phyloP scores from a whole-genome alignment of 2,329 filamentous ascomycete species.

The Ophiostoma quercus region DNA sequence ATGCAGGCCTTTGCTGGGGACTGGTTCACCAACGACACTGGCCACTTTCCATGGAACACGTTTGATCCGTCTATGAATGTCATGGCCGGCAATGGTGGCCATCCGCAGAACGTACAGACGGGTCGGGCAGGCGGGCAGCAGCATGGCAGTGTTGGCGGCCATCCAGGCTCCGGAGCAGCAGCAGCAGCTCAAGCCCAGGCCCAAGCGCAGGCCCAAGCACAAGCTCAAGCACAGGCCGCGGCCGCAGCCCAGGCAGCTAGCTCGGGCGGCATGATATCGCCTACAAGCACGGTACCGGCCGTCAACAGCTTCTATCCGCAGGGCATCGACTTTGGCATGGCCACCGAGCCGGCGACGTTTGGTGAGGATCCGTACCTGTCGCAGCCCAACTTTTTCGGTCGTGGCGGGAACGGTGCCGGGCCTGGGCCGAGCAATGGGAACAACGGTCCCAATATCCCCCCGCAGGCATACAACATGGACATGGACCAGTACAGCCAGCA shows the following conservation, averaged over 20 bases:
- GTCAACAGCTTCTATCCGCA: not conserved
- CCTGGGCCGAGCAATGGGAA: not conserved
- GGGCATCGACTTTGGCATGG: constrained; percentile 21
- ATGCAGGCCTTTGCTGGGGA: constrained; percentile 21
- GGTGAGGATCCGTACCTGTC: constrained; percentile 21
- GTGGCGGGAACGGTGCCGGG: not conserved
- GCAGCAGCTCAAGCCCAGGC: not conserved
- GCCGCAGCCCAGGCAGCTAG: not conserved
- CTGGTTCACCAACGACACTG: constrained; percentile 21
- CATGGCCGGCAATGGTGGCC: too few species aligned
- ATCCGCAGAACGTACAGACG: not conserved
- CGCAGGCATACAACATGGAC: not conserved
- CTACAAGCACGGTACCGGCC: constrained; percentile 1
- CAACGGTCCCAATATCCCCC: too few species aligned
- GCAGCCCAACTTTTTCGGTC: constrained; percentile 4
- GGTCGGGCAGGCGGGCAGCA: not conserved
- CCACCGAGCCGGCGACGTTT: constrained; percentile 20
- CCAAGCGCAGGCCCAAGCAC: not conserved
- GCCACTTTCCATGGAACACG: constrained; percentile 18
- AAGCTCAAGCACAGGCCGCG: too few species aligned
- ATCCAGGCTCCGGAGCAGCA: not conserved
- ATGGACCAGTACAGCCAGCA: not conserved
- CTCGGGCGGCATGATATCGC: constrained; percentile 9
- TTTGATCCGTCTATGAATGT: constrained; percentile 13
- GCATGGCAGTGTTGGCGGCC: not conserved